Evolutionary conservation across 2,329 filamentous ascomycete species (phyloP).

Genomic region (Ascochyta fabae): DNA sequence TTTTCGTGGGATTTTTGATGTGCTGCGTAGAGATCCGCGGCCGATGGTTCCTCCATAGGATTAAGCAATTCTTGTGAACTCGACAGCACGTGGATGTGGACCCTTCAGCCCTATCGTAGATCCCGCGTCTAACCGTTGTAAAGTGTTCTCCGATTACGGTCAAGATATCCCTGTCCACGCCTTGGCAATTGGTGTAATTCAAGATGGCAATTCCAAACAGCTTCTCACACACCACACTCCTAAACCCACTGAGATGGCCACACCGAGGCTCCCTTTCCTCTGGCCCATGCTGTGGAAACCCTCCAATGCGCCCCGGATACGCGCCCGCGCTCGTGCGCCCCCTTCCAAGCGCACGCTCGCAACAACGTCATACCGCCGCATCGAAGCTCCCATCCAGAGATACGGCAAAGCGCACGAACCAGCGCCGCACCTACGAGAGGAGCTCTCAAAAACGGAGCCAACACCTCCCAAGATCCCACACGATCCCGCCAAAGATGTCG

Average conservation of each 20-base stretch:
- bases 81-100: constrained; percentile 11
- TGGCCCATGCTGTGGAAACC: constrained; percentile 55
- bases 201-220: constrained; percentile 5
- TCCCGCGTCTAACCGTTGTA: constrained; percentile 16
- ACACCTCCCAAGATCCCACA: constrained; percentile 9
- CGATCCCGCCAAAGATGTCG: constrained; percentile 25
- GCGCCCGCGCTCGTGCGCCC: constrained; percentile 28
- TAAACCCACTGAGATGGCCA: constrained; percentile 44
- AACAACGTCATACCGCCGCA: constrained; percentile 35
- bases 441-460: constrained; percentile 11
- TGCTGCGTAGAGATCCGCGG: too few species aligned
- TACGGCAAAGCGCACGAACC: constrained; percentile 59
- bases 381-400: constrained; percentile 47
- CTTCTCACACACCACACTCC: background rate
- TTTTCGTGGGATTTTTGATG: too few species aligned
- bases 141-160: constrained; percentile 21
- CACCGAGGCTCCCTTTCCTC: constrained; percentile 55
- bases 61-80: too few species aligned
- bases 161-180: constrained; percentile 15
- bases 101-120: constrained; percentile 10
- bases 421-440: constrained; percentile 45
- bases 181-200: constrained; percentile 14
- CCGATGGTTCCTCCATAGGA: too few species aligned
- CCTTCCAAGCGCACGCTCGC: constrained; percentile 11
- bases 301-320: constrained; percentile 27